Percentiles rank a stretch among this genome's conserved stretches.
Conservation (phyloP, 345 rosid species). For the Acer saccharum region DNA sequence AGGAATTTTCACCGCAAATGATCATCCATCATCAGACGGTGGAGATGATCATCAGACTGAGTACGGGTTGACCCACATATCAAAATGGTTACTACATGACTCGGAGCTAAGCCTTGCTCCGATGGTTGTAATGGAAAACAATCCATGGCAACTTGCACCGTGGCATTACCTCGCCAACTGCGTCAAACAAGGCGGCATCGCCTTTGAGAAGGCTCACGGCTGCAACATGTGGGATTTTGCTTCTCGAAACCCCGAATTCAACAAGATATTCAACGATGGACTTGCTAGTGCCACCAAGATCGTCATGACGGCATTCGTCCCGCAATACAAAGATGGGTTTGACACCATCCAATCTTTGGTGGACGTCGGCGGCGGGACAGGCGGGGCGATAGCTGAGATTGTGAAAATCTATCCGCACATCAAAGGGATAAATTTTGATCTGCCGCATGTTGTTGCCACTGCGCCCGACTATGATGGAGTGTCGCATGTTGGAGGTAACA, state of each 20-base stretch:
- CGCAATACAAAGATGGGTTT: neutral
- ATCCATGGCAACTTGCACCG: slow-evolving; percentile 22
- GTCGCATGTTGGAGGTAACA: slow-evolving; percentile 36
- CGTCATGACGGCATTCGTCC: neutral
- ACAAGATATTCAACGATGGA: slow-evolving; percentile 3
- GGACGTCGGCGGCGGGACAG: slow-evolving; percentile 34
- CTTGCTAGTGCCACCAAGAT: slow-evolving; percentile 10
- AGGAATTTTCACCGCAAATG: slow-evolving; percentile 29
- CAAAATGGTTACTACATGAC: slow-evolving; percentile 30
- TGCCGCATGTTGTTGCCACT: slow-evolving; percentile 35
- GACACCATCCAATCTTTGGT: slow-evolving; percentile 3
- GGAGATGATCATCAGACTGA: slow-evolving; percentile 1
- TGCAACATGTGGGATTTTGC: slow-evolving; percentile 8
- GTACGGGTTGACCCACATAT: slow-evolving; percentile 26
- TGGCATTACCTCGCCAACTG: slow-evolving; percentile 19
- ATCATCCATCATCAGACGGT: slow-evolving; percentile 1
- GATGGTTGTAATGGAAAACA: slow-evolving; percentile 25
- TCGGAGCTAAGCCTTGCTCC: slow-evolving; percentile 37
- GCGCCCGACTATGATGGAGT: slow-evolving; percentile 32
- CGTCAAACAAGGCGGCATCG: slow-evolving; percentile 13
- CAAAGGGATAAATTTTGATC: slow-evolving; percentile 39
- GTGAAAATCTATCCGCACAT: slow-evolving; percentile 20
- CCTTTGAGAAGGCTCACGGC: slow-evolving; percentile 19
- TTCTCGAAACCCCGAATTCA: slow-evolving; percentile 3
- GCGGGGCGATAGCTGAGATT: slow-evolving; percentile 4